Evolutionary conservation across 306 rosid genomes (phyloP), one percentile per base, ranked within the genome.

Genomic region (Adenanthera pavonina): DNA sequence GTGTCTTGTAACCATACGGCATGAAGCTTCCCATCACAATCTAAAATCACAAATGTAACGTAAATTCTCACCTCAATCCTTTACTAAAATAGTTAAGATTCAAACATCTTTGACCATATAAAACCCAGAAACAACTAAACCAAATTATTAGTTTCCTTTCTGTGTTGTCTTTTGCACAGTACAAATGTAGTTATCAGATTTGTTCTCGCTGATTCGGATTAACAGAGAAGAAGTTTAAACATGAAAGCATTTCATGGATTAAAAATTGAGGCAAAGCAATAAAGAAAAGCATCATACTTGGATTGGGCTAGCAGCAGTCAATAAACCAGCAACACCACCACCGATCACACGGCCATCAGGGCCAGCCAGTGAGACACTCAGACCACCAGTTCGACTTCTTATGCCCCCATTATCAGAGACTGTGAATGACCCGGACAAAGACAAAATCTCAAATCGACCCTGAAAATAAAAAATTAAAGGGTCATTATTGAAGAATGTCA

Each of bases 401-500:
- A 75, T 54, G 49, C 89, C 92, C 69, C 78, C 75, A 15, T 2
- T 75, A 17, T 89, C 92, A 0, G 72, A 70, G 7, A 82, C 78
- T 7, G 90, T 84, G 84, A 80, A 91, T 30, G 97, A 92, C 77
- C 98, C 98, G 2, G 98, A 83, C 79, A 92, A 81, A 49, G 92
- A 88, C 71, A 94, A 75, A 79, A 94, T 89, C 89, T 92, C 97
- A 82, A 91, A 92, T 12, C 94, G 92, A 64, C 98, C 98, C 97
- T 92, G 94, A 78, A 88, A 38, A 68, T 13, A 3, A 38, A 41
- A 53, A 64, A 68, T 51, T 40, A 46, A 10, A 74, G 52, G 49
- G 40, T 57, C 72, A 75, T 81, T 43, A 68, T 75, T 83, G 15
- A 49, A 61, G 43, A 83, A 72, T 79, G 48, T 17, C 2, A 11